Percentiles rank a stretch among this genome's conserved stretches.
Evolutionary conservation across 345 rosid species (phyloP).

Genomic region (Populus deltoides): DNA sequence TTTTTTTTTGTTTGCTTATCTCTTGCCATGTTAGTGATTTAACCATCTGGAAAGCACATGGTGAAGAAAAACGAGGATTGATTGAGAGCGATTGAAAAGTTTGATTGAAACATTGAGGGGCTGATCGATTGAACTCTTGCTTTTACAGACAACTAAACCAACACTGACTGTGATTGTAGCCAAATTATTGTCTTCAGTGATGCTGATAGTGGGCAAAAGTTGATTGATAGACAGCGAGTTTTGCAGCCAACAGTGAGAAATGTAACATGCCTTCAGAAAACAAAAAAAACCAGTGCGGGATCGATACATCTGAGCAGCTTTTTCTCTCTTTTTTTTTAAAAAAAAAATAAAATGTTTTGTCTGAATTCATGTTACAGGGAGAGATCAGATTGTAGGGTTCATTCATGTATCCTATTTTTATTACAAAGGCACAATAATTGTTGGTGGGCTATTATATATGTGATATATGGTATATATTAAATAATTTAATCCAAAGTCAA

Average conservation of each 20-base stretch:
- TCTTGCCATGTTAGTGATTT: not conserved
- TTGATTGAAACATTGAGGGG: not conserved
- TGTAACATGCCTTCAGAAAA: not conserved
- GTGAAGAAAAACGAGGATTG: not conserved
- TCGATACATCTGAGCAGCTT: too few species aligned
- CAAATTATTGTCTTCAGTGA: slow-evolving; percentile 8
- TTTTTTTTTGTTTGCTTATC: not conserved
- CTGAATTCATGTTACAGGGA: too few species aligned
- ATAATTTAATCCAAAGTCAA: not conserved
- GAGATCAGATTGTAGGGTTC: too few species aligned
- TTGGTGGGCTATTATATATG: too few species aligned
- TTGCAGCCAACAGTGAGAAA: not conserved
- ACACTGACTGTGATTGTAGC: slow-evolving; percentile 19
- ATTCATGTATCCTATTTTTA: too few species aligned
- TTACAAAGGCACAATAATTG: too few species aligned
- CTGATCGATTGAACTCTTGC: slow-evolving; percentile 9
- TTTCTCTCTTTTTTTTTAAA: too few species aligned
- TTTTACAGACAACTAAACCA: slow-evolving; percentile 24
- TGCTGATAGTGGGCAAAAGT: slow-evolving; percentile 12
- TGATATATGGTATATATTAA: not conserved
- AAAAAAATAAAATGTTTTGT: too few species aligned
- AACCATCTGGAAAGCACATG: not conserved
- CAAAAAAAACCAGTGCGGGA: too few species aligned
- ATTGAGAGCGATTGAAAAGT: not conserved
- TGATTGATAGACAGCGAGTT: slow-evolving; percentile 20